Conservation (phyloP, 306 rosid genomes). For the Fragaria nilgerrensis region DNA sequence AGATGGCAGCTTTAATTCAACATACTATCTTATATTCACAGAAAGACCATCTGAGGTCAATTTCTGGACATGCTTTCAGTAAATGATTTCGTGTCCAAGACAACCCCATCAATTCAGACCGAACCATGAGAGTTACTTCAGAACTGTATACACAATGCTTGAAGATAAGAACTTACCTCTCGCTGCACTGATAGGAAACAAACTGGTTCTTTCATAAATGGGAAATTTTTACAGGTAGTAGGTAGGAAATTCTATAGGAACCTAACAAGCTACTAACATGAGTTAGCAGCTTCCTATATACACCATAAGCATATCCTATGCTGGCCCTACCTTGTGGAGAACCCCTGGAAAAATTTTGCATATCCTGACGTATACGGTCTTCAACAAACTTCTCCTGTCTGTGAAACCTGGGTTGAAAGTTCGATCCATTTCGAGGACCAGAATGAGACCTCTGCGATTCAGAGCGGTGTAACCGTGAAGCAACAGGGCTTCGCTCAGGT, state of each 20-base stretch:
- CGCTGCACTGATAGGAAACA: slow-evolving; percentile 75
- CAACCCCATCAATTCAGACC: slow-evolving; percentile 51
- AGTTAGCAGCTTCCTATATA: slow-evolving; percentile 75
- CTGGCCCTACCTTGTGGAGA: slow-evolving; percentile 99
- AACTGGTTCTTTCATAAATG: slow-evolving; percentile 41
- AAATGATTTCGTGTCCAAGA: slow-evolving; percentile 52
- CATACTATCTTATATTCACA: slow-evolving; percentile 59
- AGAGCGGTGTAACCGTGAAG: slow-evolving; percentile 62
- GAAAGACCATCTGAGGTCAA: slow-evolving; percentile 67
- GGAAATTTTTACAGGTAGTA: slow-evolving; percentile 23
- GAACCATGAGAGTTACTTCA: slow-evolving; percentile 51
- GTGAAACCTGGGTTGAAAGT: slow-evolving; percentile 70
- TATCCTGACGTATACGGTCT: slow-evolving; percentile 65
- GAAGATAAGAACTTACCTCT: slow-evolving; percentile 97
- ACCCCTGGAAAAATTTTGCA: slow-evolving; percentile 72
- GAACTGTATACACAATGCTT: slow-evolving; percentile 67
- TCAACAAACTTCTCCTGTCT: slow-evolving; percentile 80
- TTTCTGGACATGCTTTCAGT: slow-evolving; percentile 49
- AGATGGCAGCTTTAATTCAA: slow-evolving; percentile 76
- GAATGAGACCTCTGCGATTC: slow-evolving; percentile 78
- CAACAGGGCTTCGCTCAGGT: slow-evolving; percentile 82
- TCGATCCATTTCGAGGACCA: slow-evolving; percentile 59
- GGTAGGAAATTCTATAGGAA: slow-evolving; percentile 29
- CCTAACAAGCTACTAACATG: slow-evolving; percentile 66
- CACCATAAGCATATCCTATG: slow-evolving; percentile 72